Evolutionary conservation across 2,329 filamentous ascomycete genomes (phyloP).

Genomic region (Decorospora gaudefroyi): DNA sequence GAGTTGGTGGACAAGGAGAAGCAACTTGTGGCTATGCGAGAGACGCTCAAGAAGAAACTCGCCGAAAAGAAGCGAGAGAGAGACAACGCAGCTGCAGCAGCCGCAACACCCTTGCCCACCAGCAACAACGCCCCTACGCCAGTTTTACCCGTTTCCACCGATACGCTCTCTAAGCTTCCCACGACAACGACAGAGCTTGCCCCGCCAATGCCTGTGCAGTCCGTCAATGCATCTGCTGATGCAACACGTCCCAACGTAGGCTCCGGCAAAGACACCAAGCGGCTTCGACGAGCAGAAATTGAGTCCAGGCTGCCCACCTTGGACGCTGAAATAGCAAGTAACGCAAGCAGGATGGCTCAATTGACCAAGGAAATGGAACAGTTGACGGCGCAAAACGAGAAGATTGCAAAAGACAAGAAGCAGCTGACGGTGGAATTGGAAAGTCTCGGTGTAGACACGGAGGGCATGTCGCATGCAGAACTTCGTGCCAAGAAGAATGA

Average conservation of each 20-base stretch:
- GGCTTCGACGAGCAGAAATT: conserved; percentile 54
- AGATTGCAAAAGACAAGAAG: conserved; percentile 49
- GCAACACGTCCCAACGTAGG: background rate
- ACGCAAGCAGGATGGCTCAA: conserved; percentile 47
- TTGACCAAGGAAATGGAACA: conserved; percentile 54
- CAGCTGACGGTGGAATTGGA: conserved; percentile 56
- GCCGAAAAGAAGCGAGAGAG: conserved; percentile 32
- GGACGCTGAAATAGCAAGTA: conserved; percentile 52
- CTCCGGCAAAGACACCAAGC: conserved; percentile 16
- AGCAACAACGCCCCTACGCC: conserved; percentile 5
- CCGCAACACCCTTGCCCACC: conserved; percentile 1
- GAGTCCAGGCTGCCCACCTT: conserved; percentile 53
- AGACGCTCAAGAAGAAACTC: conserved; percentile 36
- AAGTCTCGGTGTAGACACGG: conserved; percentile 54
- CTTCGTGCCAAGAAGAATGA: conserved; percentile 51
- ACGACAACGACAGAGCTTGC: background rate
- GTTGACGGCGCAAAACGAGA: conserved; percentile 46
- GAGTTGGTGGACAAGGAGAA: conserved; percentile 55
- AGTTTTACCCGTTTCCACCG: conserved; percentile 5
- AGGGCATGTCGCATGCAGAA: conserved; percentile 52
- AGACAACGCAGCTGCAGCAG: conserved; percentile 19
- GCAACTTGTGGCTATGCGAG: conserved; percentile 54
- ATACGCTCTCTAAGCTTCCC: background rate
- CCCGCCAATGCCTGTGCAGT: background rate
- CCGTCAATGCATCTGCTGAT: background rate